Evolutionary conservation across 768 basidiomycete species (phyloP).

Genomic region (Hericium rajendrae): DNA sequence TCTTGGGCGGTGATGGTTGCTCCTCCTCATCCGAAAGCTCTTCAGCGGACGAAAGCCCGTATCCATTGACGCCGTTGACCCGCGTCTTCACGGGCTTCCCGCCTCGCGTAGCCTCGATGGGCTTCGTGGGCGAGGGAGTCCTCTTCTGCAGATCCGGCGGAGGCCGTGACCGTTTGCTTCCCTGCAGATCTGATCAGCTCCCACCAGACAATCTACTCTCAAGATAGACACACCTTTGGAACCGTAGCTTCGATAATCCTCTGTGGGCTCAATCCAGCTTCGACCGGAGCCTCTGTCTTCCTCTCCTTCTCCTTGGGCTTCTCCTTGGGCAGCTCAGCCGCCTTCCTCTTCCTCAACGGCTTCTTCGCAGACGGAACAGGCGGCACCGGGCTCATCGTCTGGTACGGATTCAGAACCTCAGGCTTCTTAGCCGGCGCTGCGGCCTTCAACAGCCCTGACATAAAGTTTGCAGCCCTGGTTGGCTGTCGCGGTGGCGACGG

Average conservation of each 20-base stretch:
- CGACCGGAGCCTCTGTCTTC: slow-evolving; percentile 14
- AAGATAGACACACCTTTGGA: slow-evolving; percentile 34
- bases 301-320: slow-evolving; percentile 21
- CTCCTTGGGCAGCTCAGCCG: slow-evolving; percentile 15
- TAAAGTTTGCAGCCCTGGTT: slow-evolving; percentile 59
- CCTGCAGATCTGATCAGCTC: slow-evolving; percentile 30
- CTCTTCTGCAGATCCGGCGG: slow-evolving; percentile 44
- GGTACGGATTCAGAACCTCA: slow-evolving; percentile 73
- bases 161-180: slow-evolving; percentile 70
- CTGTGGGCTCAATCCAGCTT: slow-evolving; percentile 38
- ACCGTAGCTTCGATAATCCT: slow-evolving; percentile 71
- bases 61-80: slow-evolving; percentile 5
- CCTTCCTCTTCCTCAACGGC: slow-evolving; percentile 18
- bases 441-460: slow-evolving; percentile 64
- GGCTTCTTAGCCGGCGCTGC: slow-evolving; percentile 51
- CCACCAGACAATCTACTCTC: slow-evolving; percentile 1
- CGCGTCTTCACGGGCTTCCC: slow-evolving; percentile 7
- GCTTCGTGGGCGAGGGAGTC: slow-evolving; percentile 7
- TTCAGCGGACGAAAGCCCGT: not conserved
- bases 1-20: slow-evolving; percentile 30
- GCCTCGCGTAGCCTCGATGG: slow-evolving; percentile 7
- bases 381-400: slow-evolving; percentile 60
- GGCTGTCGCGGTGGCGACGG: slow-evolving; percentile 29
- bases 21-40: slow-evolving; percentile 27
- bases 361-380: slow-evolving; percentile 19